Evolutionary conservation across 1,139 yeast genomes (phyloP), one percentile per base, ranked within the genome.

Genomic region (Blastobotrys apis): DNA sequence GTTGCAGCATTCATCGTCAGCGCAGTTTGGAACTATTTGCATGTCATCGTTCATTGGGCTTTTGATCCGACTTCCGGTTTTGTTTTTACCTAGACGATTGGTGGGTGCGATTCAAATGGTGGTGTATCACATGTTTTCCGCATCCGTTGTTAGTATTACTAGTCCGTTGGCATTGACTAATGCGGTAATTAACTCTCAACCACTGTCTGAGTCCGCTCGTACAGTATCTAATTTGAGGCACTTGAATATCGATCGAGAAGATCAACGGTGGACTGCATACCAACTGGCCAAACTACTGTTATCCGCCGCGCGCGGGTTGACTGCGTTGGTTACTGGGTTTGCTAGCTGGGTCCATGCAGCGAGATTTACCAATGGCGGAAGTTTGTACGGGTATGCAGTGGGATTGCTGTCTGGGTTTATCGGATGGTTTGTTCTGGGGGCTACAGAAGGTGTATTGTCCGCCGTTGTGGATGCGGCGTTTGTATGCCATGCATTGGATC

Each of bases 361-460:
- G 26, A 51, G 56, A 23, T 48, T 57, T 29, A 56, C 57, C 16
- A 57, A 61, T 34, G 57, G 61, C 29, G 63, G 65, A 19, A 58
- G 68, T 33, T 55, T 65, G 6, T 69, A 68, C 43, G 72, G 71
- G 8, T 69, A 68, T 45, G 51, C 65, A 10, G 64, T 69, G 5
- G 73, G 71, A 1, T 49, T 69, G 13, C 52, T 68, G 12, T 69
- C 69, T 1, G 67, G 67, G 15, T 62, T 64, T 39, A 60, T 68
- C 16, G 73, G 73, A 10, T 69, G 72, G 72, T 64, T 68, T 27
- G 64, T 68, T 8, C 60, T 68, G 21, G 74, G 74, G 1, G 68
- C 72, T 10, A 65, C 71, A 9, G 74, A 70, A 48, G 70, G 71
- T 4, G 63, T 66, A 6, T 55, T 69, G 39, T 58, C 68, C 47